Conservation (phyloP, 2,329 filamentous ascomycete species). For the Orbilia oligospora region DNA sequence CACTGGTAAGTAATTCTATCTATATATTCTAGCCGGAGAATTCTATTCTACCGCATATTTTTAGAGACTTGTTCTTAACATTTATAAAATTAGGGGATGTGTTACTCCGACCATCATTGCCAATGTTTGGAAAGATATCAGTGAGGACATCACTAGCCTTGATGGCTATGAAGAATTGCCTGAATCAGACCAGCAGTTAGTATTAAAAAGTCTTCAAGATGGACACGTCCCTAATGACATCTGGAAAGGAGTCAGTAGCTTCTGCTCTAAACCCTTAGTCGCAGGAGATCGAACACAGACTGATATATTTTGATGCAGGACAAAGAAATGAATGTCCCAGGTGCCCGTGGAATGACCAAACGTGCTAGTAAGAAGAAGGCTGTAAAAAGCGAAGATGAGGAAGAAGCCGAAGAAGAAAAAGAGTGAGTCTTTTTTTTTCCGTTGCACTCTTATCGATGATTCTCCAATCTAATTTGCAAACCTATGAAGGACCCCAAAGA, state of each 20-base stretch:
- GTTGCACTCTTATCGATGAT: background rate
- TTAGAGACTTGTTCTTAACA: background rate
- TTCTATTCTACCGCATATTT: background rate
- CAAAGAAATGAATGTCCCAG: constrained; percentile 43
- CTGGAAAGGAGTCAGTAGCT: constrained; percentile 53
- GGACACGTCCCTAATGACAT: constrained; percentile 55
- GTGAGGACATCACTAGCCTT: constrained; percentile 34
- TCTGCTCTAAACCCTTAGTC: background rate
- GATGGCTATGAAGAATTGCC: constrained; percentile 57
- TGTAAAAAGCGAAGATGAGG: constrained; percentile 29
- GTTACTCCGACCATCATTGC: constrained; percentile 47
- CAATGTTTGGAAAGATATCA: constrained; percentile 50
- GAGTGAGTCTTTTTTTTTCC: constrained; percentile 26
- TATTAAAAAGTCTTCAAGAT: constrained; percentile 41
- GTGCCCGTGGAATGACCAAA: constrained; percentile 28
- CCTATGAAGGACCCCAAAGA: constrained; percentile 40
- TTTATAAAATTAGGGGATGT: constrained; percentile 46
- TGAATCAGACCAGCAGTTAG: constrained; percentile 41
- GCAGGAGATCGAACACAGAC: background rate
- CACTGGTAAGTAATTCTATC: constrained; percentile 54
- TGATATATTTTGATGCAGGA: constrained; percentile 1
- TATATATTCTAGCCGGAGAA: background rate
- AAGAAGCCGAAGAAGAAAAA: constrained; percentile 46
- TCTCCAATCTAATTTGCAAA: background rate
- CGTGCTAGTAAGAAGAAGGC: constrained; percentile 35